These are phyloP conservation scores for Magnusiomyces tetraspermus DNA, from an alignment of 1,139 yeast species.

Conservation along the genomic window DNA sequence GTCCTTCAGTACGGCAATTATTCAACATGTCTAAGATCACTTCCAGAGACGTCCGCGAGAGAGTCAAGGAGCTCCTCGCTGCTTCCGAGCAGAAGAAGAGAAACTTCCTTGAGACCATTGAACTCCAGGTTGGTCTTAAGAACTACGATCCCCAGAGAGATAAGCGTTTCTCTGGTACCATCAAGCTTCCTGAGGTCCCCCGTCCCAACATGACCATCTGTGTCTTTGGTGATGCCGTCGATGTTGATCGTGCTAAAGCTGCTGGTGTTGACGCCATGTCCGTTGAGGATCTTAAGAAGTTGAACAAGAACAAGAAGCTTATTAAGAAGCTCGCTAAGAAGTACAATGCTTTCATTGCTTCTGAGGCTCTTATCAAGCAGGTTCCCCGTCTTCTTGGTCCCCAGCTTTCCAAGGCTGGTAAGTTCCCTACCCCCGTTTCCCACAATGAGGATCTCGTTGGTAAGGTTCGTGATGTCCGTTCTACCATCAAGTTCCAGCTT, in stretches of 20 bases:
- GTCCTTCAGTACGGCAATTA: slow-evolving; percentile 15
- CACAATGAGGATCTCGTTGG: slow-evolving; percentile 96
- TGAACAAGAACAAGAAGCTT: slow-evolving; percentile 99
- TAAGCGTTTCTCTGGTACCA: slow-evolving; percentile 99
- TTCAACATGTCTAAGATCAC: slow-evolving; percentile 84
- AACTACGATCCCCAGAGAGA: slow-evolving; percentile 99
- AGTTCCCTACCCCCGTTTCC: slow-evolving; percentile 99
- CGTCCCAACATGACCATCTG: slow-evolving; percentile 99
- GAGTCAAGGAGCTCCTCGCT: slow-evolving; percentile 87
- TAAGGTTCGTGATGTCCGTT: slow-evolving; percentile 95
- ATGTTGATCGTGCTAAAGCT: slow-evolving; percentile 99
- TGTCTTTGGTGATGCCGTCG: slow-evolving; percentile 99
- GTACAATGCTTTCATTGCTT: slow-evolving; percentile 99
- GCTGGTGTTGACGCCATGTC: slow-evolving; percentile 99
- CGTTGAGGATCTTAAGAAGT: slow-evolving; percentile 98
- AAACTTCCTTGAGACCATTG: slow-evolving; percentile 99
- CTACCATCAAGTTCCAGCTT: slow-evolving; percentile 99
- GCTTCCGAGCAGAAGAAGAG: slow-evolving; percentile 99
- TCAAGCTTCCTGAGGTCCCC: slow-evolving; percentile 98
- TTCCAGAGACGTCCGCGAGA: slow-evolving; percentile 89
- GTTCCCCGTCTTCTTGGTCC: slow-evolving; percentile 99
- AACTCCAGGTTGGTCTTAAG: slow-evolving; percentile 99
- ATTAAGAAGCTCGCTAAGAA: slow-evolving; percentile 99
- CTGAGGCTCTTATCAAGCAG: slow-evolving; percentile 98
- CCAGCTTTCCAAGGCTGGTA: slow-evolving; percentile 99